Conservation (phyloP, 2,329 filamentous ascomycete genomes). For the Madurella fahalii region DNA sequence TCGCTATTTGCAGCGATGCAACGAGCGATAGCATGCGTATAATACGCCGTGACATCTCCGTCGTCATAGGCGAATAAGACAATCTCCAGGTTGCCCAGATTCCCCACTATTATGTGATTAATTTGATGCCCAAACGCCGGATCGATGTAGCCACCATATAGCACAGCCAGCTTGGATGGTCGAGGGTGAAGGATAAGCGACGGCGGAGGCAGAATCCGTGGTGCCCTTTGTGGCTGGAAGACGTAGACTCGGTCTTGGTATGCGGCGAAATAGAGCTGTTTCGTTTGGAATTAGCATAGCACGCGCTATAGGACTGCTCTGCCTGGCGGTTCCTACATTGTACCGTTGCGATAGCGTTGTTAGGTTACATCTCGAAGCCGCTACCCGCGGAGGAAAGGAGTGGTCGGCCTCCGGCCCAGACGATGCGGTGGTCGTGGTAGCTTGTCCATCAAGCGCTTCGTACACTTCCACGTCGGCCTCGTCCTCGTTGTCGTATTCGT, state of each 20-base stretch:
- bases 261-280: conserved; percentile 58
- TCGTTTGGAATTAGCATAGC: neutral
- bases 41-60: conserved; percentile 69
- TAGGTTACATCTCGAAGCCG: conserved; percentile 47
- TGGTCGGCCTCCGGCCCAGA: neutral
- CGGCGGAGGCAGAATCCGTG: conserved; percentile 48
- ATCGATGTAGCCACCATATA: conserved; percentile 52
- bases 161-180: conserved; percentile 36
- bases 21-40: conserved; percentile 51
- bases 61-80: conserved; percentile 67
- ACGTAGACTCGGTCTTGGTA: conserved; percentile 55
- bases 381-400: conserved; percentile 27
- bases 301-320: neutral
- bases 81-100: conserved; percentile 66
- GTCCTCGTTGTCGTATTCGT: conserved; percentile 10
- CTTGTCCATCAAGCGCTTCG: neutral
- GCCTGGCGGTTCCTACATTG: conserved; percentile 40
- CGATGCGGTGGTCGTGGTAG: too few species aligned
- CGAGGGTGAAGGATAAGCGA: conserved; percentile 48
- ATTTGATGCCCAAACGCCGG: conserved; percentile 52
- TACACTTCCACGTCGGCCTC: neutral
- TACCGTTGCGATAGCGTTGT: conserved; percentile 55
- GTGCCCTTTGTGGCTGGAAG: conserved; percentile 46
- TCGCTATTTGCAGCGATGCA: conserved; percentile 35
- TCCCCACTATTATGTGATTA: conserved; percentile 66